Evolutionary conservation across 768 basidiomycete species (phyloP).

Genomic region (Termitomyces sp.): DNA sequence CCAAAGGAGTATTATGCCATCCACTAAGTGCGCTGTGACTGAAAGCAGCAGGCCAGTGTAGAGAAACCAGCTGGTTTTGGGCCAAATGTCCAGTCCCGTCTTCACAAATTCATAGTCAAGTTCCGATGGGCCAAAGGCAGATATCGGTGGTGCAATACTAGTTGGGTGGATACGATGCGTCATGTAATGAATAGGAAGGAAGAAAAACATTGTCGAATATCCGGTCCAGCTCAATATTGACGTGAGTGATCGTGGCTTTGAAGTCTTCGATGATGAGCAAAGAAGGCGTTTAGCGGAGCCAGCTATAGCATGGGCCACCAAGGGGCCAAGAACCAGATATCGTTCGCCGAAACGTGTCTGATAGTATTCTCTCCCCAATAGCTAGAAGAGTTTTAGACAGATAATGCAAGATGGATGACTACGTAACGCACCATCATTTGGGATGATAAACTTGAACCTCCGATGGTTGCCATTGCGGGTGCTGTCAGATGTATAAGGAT

Average conservation of each 20-base stretch:
- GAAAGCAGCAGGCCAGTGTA: constrained; percentile 59
- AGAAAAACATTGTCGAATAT: constrained; percentile 48
- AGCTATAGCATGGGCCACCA: constrained; percentile 59
- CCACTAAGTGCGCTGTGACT: constrained; percentile 54
- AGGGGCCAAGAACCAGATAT: constrained; percentile 60
- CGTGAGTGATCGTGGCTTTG: constrained; percentile 27
- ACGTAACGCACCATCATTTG: constrained; percentile 60
- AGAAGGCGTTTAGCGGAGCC: constrained; percentile 56
- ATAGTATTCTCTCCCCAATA: constrained; percentile 84
- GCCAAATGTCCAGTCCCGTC: constrained; percentile 57
- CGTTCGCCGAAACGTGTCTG: constrained; percentile 67
- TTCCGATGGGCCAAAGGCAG: constrained; percentile 63
- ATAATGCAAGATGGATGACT: not conserved
- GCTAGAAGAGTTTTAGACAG: constrained; percentile 29
- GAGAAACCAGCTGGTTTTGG: constrained; percentile 52
- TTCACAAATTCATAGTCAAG: constrained; percentile 85
- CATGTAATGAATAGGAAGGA: constrained; percentile 66
- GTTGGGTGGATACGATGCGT: constrained; percentile 60
- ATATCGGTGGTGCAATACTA: constrained; percentile 40
- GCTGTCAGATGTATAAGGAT: constrained; percentile 76
- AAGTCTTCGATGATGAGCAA: constrained; percentile 31
- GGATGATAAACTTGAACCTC: constrained; percentile 63
- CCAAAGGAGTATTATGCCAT: constrained; percentile 53
- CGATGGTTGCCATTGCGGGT: constrained; percentile 65
- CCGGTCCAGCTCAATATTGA: constrained; percentile 57